Conservation (phyloP, 768 basidiomycete species). For the Crassisporium funariophilum region DNA sequence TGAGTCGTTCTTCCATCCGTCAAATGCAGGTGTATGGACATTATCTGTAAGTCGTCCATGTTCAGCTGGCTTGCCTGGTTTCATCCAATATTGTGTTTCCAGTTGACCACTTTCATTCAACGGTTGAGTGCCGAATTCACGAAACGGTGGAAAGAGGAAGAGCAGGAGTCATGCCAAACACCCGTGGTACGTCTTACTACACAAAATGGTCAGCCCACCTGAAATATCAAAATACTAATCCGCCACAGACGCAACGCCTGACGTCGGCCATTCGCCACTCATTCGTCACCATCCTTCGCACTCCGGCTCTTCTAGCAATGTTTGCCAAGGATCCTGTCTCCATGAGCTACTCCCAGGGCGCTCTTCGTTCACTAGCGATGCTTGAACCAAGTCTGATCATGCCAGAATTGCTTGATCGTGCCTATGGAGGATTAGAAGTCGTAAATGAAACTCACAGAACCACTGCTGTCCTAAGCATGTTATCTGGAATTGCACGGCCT, state of each 20-base stretch:
- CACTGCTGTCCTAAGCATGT: constrained; percentile 84
- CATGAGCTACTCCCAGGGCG: constrained; percentile 79
- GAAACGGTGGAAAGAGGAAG: constrained; percentile 80
- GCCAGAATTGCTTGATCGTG: constrained; percentile 89
- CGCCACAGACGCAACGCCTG: constrained; percentile 64
- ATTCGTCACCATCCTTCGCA: constrained; percentile 81
- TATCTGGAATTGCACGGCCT: constrained; percentile 75
- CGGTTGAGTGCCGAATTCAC: constrained; percentile 74
- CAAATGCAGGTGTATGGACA: constrained; percentile 88
- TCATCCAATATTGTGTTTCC: constrained; percentile 8
- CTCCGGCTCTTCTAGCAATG: constrained; percentile 89
- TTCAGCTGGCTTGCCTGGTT: not conserved
- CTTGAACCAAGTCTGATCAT: constrained; percentile 85
- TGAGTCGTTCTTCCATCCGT: constrained; percentile 95
- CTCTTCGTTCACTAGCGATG: constrained; percentile 75
- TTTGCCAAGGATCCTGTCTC: constrained; percentile 83
- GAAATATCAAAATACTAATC: not conserved
- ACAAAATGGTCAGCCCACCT: not conserved
- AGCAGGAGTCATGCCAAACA: constrained; percentile 73
- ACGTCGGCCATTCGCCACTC: constrained; percentile 79
- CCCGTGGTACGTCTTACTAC: constrained; percentile 54
- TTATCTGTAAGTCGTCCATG: constrained; percentile 42
- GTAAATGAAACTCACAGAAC: constrained; percentile 96
- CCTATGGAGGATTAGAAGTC: constrained; percentile 88
- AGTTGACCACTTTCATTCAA: constrained; percentile 76